phyloP scores from a whole-genome alignment of 257 asterid species.

The Scutellaria galericulata region DNA sequence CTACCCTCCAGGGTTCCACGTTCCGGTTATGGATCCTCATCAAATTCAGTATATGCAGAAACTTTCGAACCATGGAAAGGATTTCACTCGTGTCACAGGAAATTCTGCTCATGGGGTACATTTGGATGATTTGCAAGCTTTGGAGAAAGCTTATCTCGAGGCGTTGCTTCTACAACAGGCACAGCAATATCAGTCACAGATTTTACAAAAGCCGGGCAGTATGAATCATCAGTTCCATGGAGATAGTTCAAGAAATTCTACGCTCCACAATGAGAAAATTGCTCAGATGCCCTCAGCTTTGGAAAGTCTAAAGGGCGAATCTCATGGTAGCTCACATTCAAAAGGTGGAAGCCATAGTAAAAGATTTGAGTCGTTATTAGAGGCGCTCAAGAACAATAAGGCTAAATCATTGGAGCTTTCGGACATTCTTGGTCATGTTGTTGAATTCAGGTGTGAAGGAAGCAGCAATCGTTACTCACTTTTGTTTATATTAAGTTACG shows the following conservation, averaged over 20 bases:
- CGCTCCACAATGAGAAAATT: constrained; percentile 53
- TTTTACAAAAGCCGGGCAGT: constrained; percentile 41
- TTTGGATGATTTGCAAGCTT: constrained; percentile 53
- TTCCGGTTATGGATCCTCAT: constrained; percentile 49
- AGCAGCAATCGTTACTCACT: constrained; percentile 18
- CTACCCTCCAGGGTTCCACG: constrained; percentile 52
- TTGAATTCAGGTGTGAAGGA: constrained; percentile 72
- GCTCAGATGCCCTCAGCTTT: constrained; percentile 37
- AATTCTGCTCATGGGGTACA: constrained; percentile 51
- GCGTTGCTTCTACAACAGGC: constrained; percentile 63
- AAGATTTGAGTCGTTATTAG: constrained; percentile 54
- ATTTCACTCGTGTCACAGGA: constrained; percentile 39
- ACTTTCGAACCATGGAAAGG: constrained; percentile 43
- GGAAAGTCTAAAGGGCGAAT: constrained; percentile 50
- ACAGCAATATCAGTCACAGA: constrained; percentile 54
- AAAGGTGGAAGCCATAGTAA: constrained; percentile 47
- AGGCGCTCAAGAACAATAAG: constrained; percentile 71
- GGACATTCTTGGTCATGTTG: constrained; percentile 65
- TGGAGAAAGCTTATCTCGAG: constrained; percentile 75
- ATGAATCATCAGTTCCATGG: constrained; percentile 48
- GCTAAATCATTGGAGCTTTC: constrained; percentile 67
- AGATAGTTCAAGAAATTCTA: constrained; percentile 42
- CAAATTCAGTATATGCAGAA: constrained; percentile 49
- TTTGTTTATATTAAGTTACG: constrained; percentile 1
- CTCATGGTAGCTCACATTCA: constrained; percentile 43